Base-by-base conservation (phyloP, 257 asterid species). In the Ilex aquifolium region DNA sequence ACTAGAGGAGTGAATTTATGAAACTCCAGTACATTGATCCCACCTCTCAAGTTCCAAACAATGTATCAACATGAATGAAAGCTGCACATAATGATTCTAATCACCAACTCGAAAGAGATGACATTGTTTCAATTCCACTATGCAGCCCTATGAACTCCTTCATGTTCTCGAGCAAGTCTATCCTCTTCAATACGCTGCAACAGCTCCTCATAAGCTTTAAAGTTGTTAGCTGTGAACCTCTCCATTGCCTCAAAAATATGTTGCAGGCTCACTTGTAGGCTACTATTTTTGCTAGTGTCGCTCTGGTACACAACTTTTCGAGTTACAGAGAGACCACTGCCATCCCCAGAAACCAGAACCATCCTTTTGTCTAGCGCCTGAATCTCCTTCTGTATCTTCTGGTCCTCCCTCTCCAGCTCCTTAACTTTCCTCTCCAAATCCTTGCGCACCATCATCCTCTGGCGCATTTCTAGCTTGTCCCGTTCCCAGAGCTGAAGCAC, bases 241-340 rank as follows among this genome's bases (percentile, higher is more conserved):
- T 92, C 95, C 95, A 92, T 83, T 0, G 98, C 95, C 76, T 92
- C 96, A 42, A 88, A 86, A 54, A 85, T 84, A 40, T 76, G 95
- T 52, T 81, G 88, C 80, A 92, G 69, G 44, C 95, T 80, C 31
- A 72, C 79, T 81, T 88, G 95, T 56, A 92, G 68, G 65, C 95
- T 80, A 59, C 91, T 81, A 61, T 72, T 80, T 70, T 80, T 92
- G 58, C 81, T 71, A 9, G 97, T 85, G 66, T 92, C 98, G 44
- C 93, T 86, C 68, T 85, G 98, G 76, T 88, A 85, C 55, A 88
- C 88, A 0, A 57, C 96, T 39, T 82, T 88, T 65, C 89, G 85
- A 10, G 80, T 72, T 63, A 82, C 66, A 31, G 87, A 67, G 80
- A 73, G 59, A 32, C 77, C 83, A 32, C 64, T 82, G 29, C 70